Evolutionary conservation across 2,329 filamentous ascomycete species (phyloP).

Genomic region (Mycosphaerella arachidis): DNA sequence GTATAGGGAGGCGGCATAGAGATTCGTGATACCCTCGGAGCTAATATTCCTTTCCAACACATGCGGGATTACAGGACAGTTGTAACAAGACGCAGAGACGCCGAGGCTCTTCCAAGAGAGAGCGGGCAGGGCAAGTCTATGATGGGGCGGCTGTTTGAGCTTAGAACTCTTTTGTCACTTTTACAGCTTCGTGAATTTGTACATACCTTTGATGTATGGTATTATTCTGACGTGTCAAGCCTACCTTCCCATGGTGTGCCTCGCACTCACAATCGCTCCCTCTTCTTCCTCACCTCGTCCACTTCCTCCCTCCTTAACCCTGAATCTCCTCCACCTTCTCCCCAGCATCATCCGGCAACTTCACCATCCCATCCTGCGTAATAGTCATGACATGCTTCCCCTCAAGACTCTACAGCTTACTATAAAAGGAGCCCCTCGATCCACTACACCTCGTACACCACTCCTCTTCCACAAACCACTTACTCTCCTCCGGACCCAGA

Average conservation of each 20-base stretch:
- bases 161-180: not conserved
- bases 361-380: slow-evolving; percentile 46
- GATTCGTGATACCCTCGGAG: not conserved
- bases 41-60: not conserved
- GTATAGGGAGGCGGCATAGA: not conserved
- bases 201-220: not conserved
- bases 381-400: slow-evolving; percentile 42
- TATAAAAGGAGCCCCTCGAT: slow-evolving; percentile 44
- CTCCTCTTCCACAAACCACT: slow-evolving; percentile 46
- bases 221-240: not conserved
- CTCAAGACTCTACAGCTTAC: slow-evolving; percentile 39
- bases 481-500: slow-evolving; percentile 1
- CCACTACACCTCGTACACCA: slow-evolving; percentile 42
- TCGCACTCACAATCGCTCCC: no score
- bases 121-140: not conserved
- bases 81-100: not conserved
- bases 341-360: slow-evolving; percentile 6
- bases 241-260: no score
- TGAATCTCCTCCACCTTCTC: slow-evolving; percentile 4
- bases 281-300: not conserved
- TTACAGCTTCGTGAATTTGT: not conserved
- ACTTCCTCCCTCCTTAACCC: not conserved
- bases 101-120: not conserved
- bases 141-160: not conserved
- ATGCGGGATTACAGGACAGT: not conserved